Evolutionary conservation across 768 basidiomycete genomes (phyloP), one percentile per base, ranked within the genome.

Genomic region (Suillus hirtellus): DNA sequence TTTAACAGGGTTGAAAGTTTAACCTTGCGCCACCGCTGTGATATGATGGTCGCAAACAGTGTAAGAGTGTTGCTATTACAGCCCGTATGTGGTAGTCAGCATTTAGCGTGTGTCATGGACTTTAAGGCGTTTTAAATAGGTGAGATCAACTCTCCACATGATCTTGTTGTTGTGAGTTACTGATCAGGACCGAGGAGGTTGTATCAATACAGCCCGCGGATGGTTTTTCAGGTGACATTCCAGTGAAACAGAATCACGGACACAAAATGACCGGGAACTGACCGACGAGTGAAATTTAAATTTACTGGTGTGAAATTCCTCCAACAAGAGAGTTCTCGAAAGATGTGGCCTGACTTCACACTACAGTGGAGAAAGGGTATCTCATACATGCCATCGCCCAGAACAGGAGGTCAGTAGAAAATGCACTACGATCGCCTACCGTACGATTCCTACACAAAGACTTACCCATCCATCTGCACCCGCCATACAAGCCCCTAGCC

Each of bases 401-500:
- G 17, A 58, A 58, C 38, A 27, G 24, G 17, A 27, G 15, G 56
- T 27, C 15, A 58, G 38, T 34, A 19, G 19, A 42, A 42, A 11
- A 58, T 17, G 56, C 40, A 31, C 56, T 19, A 37, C 15, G 24
- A 38, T 38, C 17, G 59, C 61, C 69, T 74, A 75, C 52, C 73
- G 72, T 52, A 68, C 65, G 17, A 90, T 75, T 17, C 90, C 92
- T 35, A 97, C 79, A 71, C 94, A 96, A 60, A 98, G 82, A 72
- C 92, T 91, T 35, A 96, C 82, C 95, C 95, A 99, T 6, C 97
- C 97, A 71, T 99, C 97, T 14, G 95, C 93, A 9, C 95, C 95
- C 14, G 89, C 86, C 76, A 98, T 79, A 69, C 94, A 95, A 21
- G 92, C 89, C 11, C 93, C 91, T n/a, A 99, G 75, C 96, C 96